Conservation (phyloP, 2,329 filamentous ascomycete genomes). For the Trichophyton equinum region DNA sequence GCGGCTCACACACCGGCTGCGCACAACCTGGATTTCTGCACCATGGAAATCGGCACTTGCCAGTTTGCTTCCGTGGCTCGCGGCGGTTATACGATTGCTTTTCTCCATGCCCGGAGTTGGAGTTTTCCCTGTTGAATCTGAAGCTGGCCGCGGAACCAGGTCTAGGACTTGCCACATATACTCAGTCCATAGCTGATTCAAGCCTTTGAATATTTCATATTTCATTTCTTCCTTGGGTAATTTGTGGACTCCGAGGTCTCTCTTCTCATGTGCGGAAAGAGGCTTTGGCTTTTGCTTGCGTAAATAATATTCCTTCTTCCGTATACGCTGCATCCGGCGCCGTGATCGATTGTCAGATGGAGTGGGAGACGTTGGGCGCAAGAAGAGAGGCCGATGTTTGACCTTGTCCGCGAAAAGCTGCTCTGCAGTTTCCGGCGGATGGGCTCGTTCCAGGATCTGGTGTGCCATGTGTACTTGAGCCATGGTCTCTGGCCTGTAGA, state of each 20-base stretch:
- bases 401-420: constrained; percentile 73
- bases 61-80: constrained; percentile 46
- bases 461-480: constrained; percentile 39
- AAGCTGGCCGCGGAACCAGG: constrained; percentile 27
- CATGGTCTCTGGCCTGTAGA: not conserved
- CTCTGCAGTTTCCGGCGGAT: constrained; percentile 57
- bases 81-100: constrained; percentile 42
- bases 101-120: constrained; percentile 8
- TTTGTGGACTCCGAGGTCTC: constrained; percentile 58
- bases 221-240: constrained; percentile 56
- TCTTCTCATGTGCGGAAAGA: constrained; percentile 67
- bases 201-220: constrained; percentile 63
- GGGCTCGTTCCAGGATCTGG: constrained; percentile 61
- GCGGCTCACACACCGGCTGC: constrained; percentile 65
- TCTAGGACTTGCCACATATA: constrained; percentile 78
- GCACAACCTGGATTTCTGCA: constrained; percentile 66
- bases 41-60: constrained; percentile 85
- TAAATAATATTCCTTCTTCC: constrained; percentile 35
- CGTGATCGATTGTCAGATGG: constrained; percentile 40
- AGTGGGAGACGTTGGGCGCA: constrained; percentile 62
- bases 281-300: constrained; percentile 48
- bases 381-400: constrained; percentile 65
- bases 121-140: constrained; percentile 13
- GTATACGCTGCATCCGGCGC: constrained; percentile 40
- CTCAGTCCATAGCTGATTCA: constrained; percentile 67